These are phyloP conservation scores for Nevesoporus exiguus DNA, from an alignment of 768 basidiomycete genomes.

Conservation along the genomic window DNA sequence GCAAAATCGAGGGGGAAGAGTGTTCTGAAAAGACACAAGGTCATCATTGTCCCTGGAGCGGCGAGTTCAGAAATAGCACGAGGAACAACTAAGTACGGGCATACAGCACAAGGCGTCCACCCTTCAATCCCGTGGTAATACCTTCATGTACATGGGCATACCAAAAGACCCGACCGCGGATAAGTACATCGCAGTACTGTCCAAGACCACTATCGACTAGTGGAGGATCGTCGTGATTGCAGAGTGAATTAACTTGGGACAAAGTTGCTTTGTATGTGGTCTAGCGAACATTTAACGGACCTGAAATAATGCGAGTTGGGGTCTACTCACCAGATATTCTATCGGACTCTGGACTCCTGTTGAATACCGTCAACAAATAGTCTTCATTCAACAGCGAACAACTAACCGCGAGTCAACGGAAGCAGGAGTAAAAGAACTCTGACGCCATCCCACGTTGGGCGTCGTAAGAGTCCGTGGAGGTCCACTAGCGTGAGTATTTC, in stretches of 20 bases:
- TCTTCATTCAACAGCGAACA: background rate
- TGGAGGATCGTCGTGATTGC: constrained; percentile 46
- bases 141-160: constrained; percentile 86
- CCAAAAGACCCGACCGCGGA: constrained; percentile 84
- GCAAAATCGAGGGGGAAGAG: constrained; percentile 44
- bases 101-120: constrained; percentile 81
- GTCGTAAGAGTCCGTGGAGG: constrained; percentile 69
- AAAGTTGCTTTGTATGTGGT: constrained; percentile 78
- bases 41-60: constrained; percentile 67
- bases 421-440: constrained; percentile 73
- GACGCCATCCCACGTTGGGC: constrained; percentile 85
- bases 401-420: constrained; percentile 80
- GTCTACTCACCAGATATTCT: constrained; percentile 21
- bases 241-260: constrained; percentile 77
- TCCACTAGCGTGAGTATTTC: constrained; percentile 82
- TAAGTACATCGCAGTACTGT: constrained; percentile 54
- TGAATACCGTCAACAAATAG: constrained; percentile 5
- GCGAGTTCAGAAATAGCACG: constrained; percentile 1
- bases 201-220: constrained; percentile 48
- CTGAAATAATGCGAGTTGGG: background rate
- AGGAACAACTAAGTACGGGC: constrained; percentile 24
- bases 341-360: constrained; percentile 28
- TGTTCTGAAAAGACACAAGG: constrained; percentile 65
- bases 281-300: constrained; percentile 29
- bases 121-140: constrained; percentile 74